Evolutionary conservation across 345 rosid genomes (phyloP).

Genomic region (Arabidopsis suecica): DNA sequence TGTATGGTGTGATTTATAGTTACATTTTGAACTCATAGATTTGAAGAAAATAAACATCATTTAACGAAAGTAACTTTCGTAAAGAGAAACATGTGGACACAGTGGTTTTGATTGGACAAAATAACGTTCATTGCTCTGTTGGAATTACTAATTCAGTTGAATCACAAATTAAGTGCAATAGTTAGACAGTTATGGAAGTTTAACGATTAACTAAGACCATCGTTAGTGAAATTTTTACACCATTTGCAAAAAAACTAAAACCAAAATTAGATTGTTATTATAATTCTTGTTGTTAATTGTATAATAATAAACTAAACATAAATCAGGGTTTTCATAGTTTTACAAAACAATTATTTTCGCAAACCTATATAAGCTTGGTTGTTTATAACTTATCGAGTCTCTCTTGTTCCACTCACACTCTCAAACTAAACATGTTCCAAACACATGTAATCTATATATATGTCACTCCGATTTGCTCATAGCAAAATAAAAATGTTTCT

Average conservation of each 20-base stretch:
- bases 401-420: conserved; percentile 2
- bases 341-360: too few species aligned
- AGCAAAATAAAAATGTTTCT: too few species aligned
- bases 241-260: background rate
- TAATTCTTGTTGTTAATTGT: background rate
- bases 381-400: background rate
- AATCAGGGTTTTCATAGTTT: background rate
- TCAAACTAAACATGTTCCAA: background rate
- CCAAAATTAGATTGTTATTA: background rate
- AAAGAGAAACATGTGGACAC: background rate
- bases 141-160: background rate
- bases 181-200: background rate
- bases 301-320: background rate
- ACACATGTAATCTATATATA: too few species aligned
- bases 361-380: background rate
- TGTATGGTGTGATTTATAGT: background rate
- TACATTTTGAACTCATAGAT: background rate
- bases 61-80: background rate
- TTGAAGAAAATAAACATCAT: background rate
- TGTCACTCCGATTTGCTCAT: too few species aligned
- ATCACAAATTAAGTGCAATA: background rate
- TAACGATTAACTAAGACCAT: background rate
- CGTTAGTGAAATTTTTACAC: background rate
- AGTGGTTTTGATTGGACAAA: background rate
- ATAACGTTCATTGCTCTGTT: background rate